A percentile compares a stretch with the other conserved stretches of the same genome.
Conservation (phyloP, 2,329 filamentous ascomycete genomes). For the Hymenotorrendiella dingleyae region DNA sequence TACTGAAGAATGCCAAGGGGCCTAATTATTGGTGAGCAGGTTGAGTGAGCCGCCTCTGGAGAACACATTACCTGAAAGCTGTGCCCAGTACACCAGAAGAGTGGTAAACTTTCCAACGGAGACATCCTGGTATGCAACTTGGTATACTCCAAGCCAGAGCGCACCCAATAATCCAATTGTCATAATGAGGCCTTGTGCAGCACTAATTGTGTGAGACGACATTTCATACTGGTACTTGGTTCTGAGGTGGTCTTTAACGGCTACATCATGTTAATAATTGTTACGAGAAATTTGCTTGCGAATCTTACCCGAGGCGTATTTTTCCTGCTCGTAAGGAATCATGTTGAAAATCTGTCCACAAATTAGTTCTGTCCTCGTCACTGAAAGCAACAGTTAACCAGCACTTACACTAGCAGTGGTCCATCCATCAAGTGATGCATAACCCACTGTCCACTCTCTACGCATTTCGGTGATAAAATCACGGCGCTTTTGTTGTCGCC, state of each 20-base stretch:
- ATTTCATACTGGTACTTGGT: constrained; percentile 32
- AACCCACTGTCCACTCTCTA: constrained; percentile 33
- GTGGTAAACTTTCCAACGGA: constrained; percentile 58
- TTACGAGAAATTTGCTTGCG: constrained; percentile 8
- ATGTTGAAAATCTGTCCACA: constrained; percentile 45
- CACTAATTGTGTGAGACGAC: constrained; percentile 35
- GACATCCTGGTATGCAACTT: constrained; percentile 35
- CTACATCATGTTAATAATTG: constrained; percentile 29
- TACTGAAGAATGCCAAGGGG: constrained; percentile 34
- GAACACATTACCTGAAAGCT: constrained; percentile 36
- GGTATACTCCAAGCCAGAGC: constrained; percentile 25
- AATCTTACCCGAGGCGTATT: constrained; percentile 36
- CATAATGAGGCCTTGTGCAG: constrained; percentile 49
- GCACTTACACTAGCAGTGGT: constrained; percentile 33
- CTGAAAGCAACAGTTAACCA: background rate
- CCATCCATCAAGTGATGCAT: constrained; percentile 35
- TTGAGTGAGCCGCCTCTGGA: background rate
- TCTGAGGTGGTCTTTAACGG: constrained; percentile 34
- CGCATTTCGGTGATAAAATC: constrained; percentile 29
- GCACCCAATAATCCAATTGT: constrained; percentile 42
- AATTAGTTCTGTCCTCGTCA: constrained; percentile 1
- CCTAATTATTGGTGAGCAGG: constrained; percentile 15
- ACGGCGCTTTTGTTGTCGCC: constrained; percentile 29
- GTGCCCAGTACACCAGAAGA: constrained; percentile 58
- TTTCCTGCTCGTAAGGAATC: constrained; percentile 44